Percentiles rank a stretch among this genome's conserved stretches.
These are phyloP conservation scores for Thamnidium elegans DNA, from an alignment of 192 early-diverging fungal species.

Conservation along the genomic window DNA sequence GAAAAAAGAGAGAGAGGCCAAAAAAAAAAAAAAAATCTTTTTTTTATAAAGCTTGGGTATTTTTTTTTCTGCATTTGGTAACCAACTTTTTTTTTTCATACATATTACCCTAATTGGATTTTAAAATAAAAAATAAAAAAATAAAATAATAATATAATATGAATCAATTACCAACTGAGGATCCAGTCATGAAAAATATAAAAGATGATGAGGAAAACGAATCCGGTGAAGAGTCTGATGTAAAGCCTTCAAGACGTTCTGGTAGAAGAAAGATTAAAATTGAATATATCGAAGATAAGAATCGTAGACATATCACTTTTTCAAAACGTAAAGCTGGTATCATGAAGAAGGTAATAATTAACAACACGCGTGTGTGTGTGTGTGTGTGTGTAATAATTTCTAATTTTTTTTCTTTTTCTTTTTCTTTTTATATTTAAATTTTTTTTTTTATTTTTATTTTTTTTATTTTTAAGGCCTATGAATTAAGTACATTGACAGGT, in stretches of 20 bases:
- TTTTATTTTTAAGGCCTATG: constrained; percentile 63
- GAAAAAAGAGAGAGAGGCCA: too few relatives aligned
- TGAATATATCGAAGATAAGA: constrained; percentile 90
- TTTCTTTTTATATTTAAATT: not conserved
- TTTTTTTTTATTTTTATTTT: not conserved
- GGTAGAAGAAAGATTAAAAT: constrained; percentile 94
- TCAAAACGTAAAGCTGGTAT: constrained; percentile 92
- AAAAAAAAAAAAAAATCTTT: too few relatives aligned
- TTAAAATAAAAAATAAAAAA: constrained; percentile 1
- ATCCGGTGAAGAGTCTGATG: constrained; percentile 61
- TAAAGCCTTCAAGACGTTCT: constrained; percentile 58
- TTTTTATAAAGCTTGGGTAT: too few relatives aligned
- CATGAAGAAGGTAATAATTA: constrained; percentile 99
- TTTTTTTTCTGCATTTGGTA: not conserved
- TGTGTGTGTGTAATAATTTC: too few relatives aligned
- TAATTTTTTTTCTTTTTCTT: not conserved
- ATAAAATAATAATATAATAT: too few relatives aligned
- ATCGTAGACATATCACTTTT: constrained; percentile 88
- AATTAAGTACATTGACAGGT: constrained; percentile 89
- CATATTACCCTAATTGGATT: not conserved
- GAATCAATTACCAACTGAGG: not conserved
- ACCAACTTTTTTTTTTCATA: not conserved
- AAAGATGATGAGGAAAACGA: constrained; percentile 37
- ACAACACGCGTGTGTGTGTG: too few relatives aligned
- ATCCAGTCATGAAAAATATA: constrained; percentile 7